phyloP scores from a whole-genome alignment of 345 rosid genomes.

The Hibiscus syriacus region DNA sequence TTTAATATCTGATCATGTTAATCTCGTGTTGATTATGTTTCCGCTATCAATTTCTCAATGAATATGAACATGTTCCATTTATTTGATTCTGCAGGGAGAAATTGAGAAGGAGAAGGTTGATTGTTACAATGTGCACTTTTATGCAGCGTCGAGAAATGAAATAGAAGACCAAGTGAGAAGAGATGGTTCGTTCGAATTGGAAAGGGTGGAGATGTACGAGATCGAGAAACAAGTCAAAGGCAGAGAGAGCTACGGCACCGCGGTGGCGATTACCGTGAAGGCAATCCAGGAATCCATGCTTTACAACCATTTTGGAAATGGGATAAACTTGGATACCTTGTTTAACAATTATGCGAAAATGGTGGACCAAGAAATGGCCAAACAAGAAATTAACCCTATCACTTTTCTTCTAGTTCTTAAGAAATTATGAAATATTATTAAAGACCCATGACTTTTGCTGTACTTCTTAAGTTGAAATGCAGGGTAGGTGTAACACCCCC shows the following conservation, averaged over 20 bases:
- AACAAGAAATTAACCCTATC: constrained; percentile 53
- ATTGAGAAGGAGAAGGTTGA: constrained; percentile 59
- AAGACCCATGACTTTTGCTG: neutral
- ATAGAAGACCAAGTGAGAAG: constrained; percentile 47
- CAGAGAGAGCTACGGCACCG: constrained; percentile 50
- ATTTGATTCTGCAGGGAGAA: constrained; percentile 37
- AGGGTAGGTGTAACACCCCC: too few relatives aligned
- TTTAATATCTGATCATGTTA: too few relatives aligned
- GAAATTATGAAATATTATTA: constrained; percentile 24
- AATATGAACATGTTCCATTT: too few relatives aligned
- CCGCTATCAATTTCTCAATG: too few relatives aligned
- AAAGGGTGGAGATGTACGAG: constrained; percentile 45
- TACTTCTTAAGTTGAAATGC: too few relatives aligned
- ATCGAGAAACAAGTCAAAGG: constrained; percentile 18
- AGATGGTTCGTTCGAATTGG: constrained; percentile 48
- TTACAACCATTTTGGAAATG: constrained; percentile 56
- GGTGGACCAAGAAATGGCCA: constrained; percentile 53
- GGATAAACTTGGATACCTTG: constrained; percentile 41
- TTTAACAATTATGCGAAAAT: constrained; percentile 48
- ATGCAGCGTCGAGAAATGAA: constrained; percentile 61
- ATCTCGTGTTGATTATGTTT: too few relatives aligned
- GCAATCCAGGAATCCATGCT: constrained; percentile 78
- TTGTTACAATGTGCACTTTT: constrained; percentile 65
- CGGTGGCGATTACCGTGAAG: constrained; percentile 61
- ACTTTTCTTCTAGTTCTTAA: constrained; percentile 54